Evolutionary conservation across 73 alveolate genomes (phyloP).

Genomic region (Paramecium caudatum): DNA sequence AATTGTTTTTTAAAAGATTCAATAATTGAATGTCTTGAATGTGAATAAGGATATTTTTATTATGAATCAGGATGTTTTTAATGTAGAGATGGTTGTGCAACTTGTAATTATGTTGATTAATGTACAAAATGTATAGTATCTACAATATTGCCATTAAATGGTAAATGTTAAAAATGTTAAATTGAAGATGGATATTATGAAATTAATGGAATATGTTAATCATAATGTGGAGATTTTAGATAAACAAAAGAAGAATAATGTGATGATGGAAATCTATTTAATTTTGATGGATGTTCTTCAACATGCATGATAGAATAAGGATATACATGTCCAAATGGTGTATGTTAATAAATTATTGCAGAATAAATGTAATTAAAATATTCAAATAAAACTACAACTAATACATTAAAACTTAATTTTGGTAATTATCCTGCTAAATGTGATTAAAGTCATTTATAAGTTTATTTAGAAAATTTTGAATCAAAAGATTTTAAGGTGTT

Average conservation of each 20-base stretch:
- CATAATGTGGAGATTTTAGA: conserved; percentile 83
- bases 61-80: background rate
- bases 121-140: conserved; percentile 1
- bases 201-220: background rate
- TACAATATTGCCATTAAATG: background rate
- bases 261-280: conserved; percentile 75
- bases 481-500: conserved; percentile 33
- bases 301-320: conserved; percentile 70
- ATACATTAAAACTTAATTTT: background rate
- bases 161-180: background rate
- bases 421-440: conserved; percentile 2
- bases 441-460: conserved; percentile 5
- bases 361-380: background rate
- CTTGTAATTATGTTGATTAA: background rate
- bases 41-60: conserved; percentile 30
- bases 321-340: conserved; percentile 46
- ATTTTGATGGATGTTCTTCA: conserved; percentile 72
- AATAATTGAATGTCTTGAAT: background rate
- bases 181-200: background rate
- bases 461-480: background rate
- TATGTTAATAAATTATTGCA: background rate
- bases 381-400: conserved; percentile 57
- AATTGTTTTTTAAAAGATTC: background rate
- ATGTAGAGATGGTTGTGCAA: conserved; percentile 17
- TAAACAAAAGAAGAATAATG: conserved; percentile 68